Conservation (phyloP, 306 rosid species). For the Mimosa pudica region DNA sequence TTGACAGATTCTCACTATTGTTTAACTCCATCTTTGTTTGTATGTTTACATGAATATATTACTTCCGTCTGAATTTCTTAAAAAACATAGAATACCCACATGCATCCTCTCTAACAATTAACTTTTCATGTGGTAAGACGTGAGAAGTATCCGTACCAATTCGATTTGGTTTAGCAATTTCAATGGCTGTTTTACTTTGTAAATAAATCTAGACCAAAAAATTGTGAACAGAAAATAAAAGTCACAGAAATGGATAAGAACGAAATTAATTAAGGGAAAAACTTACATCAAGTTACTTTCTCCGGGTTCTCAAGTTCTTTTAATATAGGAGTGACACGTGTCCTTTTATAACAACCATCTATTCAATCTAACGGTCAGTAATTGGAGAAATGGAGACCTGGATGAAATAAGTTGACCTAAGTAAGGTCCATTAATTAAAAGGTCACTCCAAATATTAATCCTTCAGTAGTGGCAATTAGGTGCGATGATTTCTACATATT, state of each 20-base stretch:
- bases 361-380: too few relatives aligned
- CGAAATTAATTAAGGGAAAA: background rate
- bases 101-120: background rate
- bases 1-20: too few relatives aligned
- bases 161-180: background rate
- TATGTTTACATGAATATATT: background rate
- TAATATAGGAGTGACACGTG: too few relatives aligned
- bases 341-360: too few relatives aligned
- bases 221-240: background rate
- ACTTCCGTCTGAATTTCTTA: background rate
- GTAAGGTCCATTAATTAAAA: too few relatives aligned
- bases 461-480: background rate
- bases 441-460: background rate
- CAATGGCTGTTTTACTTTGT: background rate
- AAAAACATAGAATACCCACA: background rate
- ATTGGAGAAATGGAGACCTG: too few relatives aligned
- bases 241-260: background rate
- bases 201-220: background rate
- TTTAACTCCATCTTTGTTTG: background rate
- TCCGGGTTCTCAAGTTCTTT: too few relatives aligned
- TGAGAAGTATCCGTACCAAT: background rate
- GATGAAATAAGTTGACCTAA: too few relatives aligned
- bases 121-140: background rate
- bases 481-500: background rate
- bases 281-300: too few relatives aligned